Evolutionary conservation across 1,284 basidiomycete species (phyloP).

Genomic region (Agaricales sp.): DNA sequence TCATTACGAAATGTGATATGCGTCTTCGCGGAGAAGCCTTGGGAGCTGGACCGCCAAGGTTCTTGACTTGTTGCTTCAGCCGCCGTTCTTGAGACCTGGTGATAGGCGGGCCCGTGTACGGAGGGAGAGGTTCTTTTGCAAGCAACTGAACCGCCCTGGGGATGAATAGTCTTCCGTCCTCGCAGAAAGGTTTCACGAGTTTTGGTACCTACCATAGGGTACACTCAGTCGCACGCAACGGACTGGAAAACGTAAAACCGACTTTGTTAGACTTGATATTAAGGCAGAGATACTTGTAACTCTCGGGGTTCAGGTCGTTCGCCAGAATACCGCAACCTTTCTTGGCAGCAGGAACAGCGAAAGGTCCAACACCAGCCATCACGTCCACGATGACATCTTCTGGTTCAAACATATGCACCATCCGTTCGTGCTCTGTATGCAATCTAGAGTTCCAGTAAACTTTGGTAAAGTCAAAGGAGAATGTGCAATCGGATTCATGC

Average conservation of each 20-base stretch:
- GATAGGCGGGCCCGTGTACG: conserved; percentile 36
- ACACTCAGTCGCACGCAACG: conserved; percentile 6
- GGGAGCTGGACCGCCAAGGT: conserved; percentile 9
- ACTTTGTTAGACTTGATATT: conserved; percentile 76
- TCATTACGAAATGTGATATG: conserved; percentile 93
- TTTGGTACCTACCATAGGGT: conserved; percentile 58
- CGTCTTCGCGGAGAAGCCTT: conserved; percentile 30
- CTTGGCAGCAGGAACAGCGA: conserved; percentile 88
- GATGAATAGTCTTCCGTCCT: conserved; percentile 85
- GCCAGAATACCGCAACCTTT: conserved; percentile 83
- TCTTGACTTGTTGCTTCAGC: conserved; percentile 19
- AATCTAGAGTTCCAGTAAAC: conserved; percentile 99
- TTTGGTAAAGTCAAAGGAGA: conserved; percentile 89
- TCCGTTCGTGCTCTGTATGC: conserved; percentile 82
- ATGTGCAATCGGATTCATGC: conserved; percentile 78
- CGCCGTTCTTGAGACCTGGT: conserved; percentile 32
- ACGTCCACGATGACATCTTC: conserved; percentile 84
- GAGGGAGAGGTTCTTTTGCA: conserved; percentile 55
- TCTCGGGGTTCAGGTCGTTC: conserved; percentile 92
- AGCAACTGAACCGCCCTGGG: conserved; percentile 41
- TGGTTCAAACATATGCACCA: conserved; percentile 62
- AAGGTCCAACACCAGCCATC: conserved; percentile 97
- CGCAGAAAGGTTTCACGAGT: conserved; percentile 60
- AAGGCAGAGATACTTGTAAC: conserved; percentile 66
- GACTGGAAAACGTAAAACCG: too few species aligned